Base-by-base conservation (phyloP, 306 rosid genomes). In the Prunus fruticosa region DNA sequence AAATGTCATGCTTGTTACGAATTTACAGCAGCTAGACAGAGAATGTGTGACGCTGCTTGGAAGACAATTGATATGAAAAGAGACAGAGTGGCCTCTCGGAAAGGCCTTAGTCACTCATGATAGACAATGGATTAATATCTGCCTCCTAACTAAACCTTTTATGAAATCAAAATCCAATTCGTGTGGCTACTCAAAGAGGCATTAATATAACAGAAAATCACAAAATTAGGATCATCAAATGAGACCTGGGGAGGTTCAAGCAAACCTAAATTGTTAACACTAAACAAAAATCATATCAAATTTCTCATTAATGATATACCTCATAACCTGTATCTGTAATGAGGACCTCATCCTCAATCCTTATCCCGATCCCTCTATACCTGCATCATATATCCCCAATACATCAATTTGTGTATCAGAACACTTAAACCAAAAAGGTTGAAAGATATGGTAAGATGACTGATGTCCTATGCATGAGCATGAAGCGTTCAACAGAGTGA, bases 311-410 rank as follows among this genome's bases (percentile, higher is more conserved):
- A 34, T 34, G 27, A 15, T 57, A 10, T 87, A 90, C 96, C 90
- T 82, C 93, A 27, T 86, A 86, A 62, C 97, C 94, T 19, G 92
- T 87, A 64, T 86, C 96, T 16, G 96, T 85, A 79, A 94, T 85
- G 60, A 90, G 96, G 69, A 92, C 88, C 82, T 92, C 96, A 84
- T 92, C 98, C 84, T 95, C 98, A 23, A 95, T 95, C 84, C 98
- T 84, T 78, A 95, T 90, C 38, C 98, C 96, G 22, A 86, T 88
- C 83, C 97, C 96, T 75, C 27, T 84, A 75, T 82, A 90, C 80
- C 97, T 95, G 89, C 82, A 81, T 66, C 34, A 47, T 41, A 19
- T 19, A 50, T 78, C 80, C 28, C 72, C 68, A 82, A 68, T 19
- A 56, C 30, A 52, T 82, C 52, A 30, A 63, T 53, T 12, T 30